A percentile compares a stretch with the other conserved stretches of the same genome.
Conservation (phyloP, 495 filamentous ascomycete genomes). For the Penicillium chermesinum region DNA sequence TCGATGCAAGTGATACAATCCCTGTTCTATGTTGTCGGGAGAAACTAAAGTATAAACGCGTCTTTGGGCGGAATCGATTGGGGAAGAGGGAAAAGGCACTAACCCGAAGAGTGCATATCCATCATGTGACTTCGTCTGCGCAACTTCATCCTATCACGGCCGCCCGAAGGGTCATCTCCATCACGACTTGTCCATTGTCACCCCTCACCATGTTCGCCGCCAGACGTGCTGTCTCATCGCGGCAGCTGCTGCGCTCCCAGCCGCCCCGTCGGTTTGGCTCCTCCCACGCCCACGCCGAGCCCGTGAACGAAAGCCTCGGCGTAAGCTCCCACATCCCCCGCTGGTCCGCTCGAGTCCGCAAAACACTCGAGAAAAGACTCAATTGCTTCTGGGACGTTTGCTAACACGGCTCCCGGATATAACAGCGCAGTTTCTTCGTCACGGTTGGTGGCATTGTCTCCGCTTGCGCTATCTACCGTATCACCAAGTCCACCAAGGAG, state of each 20-base stretch:
- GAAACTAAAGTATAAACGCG: not conserved
- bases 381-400: constrained; percentile 10
- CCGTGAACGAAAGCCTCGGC: constrained; percentile 59
- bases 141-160: constrained; percentile 28
- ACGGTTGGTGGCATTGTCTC: constrained; percentile 54
- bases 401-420: constrained; percentile 12
- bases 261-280: constrained; percentile 43
- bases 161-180: constrained; percentile 27
- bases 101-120: constrained; percentile 10
- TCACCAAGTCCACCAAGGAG: constrained; percentile 40
- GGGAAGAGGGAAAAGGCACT: constrained; percentile 6
- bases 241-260: constrained; percentile 42
- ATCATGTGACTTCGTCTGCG: constrained; percentile 23
- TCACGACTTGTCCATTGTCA: constrained; percentile 28
- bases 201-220: constrained; percentile 39
- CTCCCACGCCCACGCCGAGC: constrained; percentile 43
- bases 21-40: not conserved
- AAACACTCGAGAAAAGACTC: constrained; percentile 5
- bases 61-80: not conserved
- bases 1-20: not conserved
- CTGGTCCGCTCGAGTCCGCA: constrained; percentile 7
- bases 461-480: constrained; percentile 52
- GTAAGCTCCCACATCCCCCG: constrained; percentile 44
- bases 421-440: constrained; percentile 63
- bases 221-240: constrained; percentile 37